These are phyloP conservation scores for Phyllosticta ampelicida DNA, from an alignment of 2,329 filamentous ascomycete genomes.

Conservation along the genomic window DNA sequence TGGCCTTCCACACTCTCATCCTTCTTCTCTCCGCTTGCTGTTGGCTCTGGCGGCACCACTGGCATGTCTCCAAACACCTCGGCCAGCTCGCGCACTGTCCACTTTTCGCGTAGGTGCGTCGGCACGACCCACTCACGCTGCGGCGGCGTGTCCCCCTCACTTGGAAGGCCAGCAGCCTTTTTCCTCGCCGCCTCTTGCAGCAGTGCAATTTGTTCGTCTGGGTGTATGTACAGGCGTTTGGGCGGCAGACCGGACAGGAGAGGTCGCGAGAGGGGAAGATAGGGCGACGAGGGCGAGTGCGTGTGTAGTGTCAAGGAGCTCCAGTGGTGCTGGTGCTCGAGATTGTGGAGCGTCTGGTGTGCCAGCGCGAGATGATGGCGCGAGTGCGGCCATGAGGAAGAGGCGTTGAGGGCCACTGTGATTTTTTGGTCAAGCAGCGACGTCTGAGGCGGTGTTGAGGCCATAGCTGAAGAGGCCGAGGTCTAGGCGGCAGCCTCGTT, in stretches of 20 bases:
- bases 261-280: slow-evolving; percentile 42
- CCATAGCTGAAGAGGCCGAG: background rate
- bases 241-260: slow-evolving; percentile 65
- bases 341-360: slow-evolving; percentile 55
- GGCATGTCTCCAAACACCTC: slow-evolving; percentile 53
- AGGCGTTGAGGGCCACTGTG: background rate
- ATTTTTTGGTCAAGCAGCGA: background rate
- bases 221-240: slow-evolving; percentile 63
- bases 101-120: slow-evolving; percentile 60
- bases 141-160: slow-evolving; percentile 8
- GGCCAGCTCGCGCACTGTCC: slow-evolving; percentile 56
- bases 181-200: slow-evolving; percentile 47
- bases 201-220: slow-evolving; percentile 68
- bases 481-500: too few relatives aligned
- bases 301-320: slow-evolving; percentile 47
- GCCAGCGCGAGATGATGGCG: slow-evolving; percentile 38
- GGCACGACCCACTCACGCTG: slow-evolving; percentile 70
- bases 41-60: slow-evolving; percentile 30
- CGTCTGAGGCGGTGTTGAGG: background rate
- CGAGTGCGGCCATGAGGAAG: slow-evolving; percentile 16
- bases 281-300: slow-evolving; percentile 29
- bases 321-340: slow-evolving; percentile 69
- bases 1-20: slow-evolving; percentile 10
- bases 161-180: slow-evolving; percentile 24
- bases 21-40: slow-evolving; percentile 13